phyloP scores from a whole-genome alignment of 495 filamentous ascomycete species.

The Staphylotrichum tortipilum region DNA sequence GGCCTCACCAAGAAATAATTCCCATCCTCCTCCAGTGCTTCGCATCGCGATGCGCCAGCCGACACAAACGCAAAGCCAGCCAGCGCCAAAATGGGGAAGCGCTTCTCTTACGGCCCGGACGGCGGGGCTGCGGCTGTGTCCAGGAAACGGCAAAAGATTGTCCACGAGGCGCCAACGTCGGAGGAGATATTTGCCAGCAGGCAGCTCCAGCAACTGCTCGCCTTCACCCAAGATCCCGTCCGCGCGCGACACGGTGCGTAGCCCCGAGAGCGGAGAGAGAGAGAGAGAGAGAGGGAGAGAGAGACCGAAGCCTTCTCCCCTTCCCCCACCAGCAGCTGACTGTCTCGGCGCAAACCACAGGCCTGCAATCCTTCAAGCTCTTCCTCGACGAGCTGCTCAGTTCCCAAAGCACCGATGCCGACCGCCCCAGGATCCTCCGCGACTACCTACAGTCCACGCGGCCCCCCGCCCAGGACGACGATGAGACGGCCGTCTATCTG shows the following conservation, averaged over 20 bases:
- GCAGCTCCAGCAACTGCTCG: slow-evolving; percentile 55
- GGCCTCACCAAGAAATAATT: too few relatives aligned
- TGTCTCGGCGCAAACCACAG: too few relatives aligned
- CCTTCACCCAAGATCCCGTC: slow-evolving; percentile 55
- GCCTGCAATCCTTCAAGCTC: slow-evolving; percentile 64
- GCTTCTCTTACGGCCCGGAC: slow-evolving; percentile 27
- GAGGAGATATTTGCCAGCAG: slow-evolving; percentile 48
- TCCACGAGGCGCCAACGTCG: slow-evolving; percentile 41
- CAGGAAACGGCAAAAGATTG: slow-evolving; percentile 28
- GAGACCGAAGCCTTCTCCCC: too few relatives aligned
- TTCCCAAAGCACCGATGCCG: slow-evolving; percentile 42
- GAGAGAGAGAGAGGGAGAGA: too few relatives aligned
- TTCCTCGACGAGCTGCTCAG: slow-evolving; percentile 60
- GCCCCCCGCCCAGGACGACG: slow-evolving; percentile 47
- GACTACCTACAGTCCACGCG: slow-evolving; percentile 65
- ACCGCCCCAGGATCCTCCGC: slow-evolving; percentile 49
- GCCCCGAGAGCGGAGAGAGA: too few relatives aligned
- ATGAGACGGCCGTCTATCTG: slow-evolving; percentile 51
- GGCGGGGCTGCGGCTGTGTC: slow-evolving; percentile 14
- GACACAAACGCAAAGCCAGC: too few relatives aligned
- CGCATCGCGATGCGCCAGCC: too few relatives aligned
- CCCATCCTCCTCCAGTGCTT: too few relatives aligned
- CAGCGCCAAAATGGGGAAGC: slow-evolving; percentile 34
- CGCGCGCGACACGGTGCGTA: slow-evolving; percentile 56
- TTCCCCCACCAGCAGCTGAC: too few relatives aligned